phyloP scores from a whole-genome alignment of 176 grass and related monocot species.

The Oryza officinalis region DNA sequence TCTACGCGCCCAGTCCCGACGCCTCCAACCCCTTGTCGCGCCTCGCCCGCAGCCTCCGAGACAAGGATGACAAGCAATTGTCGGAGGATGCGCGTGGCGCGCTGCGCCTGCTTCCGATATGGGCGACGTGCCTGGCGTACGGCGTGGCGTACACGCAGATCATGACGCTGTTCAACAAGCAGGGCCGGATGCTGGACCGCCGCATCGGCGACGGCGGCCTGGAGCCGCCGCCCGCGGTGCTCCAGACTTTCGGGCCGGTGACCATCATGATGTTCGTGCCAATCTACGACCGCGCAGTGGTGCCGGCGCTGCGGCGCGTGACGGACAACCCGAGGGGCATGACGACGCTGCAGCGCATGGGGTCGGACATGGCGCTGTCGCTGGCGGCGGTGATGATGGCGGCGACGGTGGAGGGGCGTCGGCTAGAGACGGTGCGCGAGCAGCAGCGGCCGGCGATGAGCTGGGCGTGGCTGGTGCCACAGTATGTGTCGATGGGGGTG shows the following conservation, averaged over 20 bases:
- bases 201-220: background rate
- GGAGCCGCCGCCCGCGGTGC: conserved; percentile 46
- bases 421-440: conserved; percentile 16
- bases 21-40: background rate
- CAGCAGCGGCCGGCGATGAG: conserved; percentile 47
- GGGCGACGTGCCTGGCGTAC: conserved; percentile 44
- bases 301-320: conserved; percentile 33
- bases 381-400: conserved; percentile 8
- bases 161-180: conserved; percentile 63
- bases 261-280: conserved; percentile 53
- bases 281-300: conserved; percentile 47
- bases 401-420: conserved; percentile 45
- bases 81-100: conserved; percentile 24
- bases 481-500: conserved; percentile 51
- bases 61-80: background rate
- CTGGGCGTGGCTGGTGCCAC: conserved; percentile 50
- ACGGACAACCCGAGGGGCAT: conserved; percentile 43
- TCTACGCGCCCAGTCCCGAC: background rate
- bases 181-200: conserved; percentile 51
- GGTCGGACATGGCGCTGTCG: conserved; percentile 47
- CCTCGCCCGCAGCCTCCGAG: too few species aligned
- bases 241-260: conserved; percentile 31
- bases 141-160: conserved; percentile 54
- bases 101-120: conserved; percentile 43
- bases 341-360: conserved; percentile 58